Evolutionary conservation across 495 filamentous ascomycete species (phyloP), one percentile per base, ranked within the genome.

Genomic region (Penicillium paxilli): DNA sequence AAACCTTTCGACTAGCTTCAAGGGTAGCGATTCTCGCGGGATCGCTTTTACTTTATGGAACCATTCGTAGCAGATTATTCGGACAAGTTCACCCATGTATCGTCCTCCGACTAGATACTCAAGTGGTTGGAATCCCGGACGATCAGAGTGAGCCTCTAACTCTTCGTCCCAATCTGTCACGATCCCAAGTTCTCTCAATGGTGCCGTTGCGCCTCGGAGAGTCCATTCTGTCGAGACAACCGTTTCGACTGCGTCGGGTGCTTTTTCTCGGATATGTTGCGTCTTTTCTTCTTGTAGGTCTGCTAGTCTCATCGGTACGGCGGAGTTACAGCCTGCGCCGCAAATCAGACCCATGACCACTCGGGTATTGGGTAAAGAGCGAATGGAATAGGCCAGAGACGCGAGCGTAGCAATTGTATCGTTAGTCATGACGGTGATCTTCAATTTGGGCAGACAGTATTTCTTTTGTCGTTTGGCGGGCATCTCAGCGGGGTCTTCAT

Each of bases 181-280:
- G 19, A 89, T 66, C 3, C 75, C 70, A 14, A 84, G 73, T 24
- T 81, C 78, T 16, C 71, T 67, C 6, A 92, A 68, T 1, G 89
- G 84, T 5, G 73, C 73, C 3, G 80, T 75, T 4, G 87, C 79
- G 1, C 84, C 87, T 20, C 79, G 80, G 45, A 92, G 89, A 37
- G 84, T 87, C 87, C 86, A 90, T 68, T 92, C 89, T 0, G 89
- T 92, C 57, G 89, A 90, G 26, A 92, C 80, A 0, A 89, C 79
- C 1, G 90, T 81, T 28, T 82, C 71, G 17, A 78, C 65, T 1
- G 74, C 75, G 20, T 59, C 76, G 0, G 65, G 63, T 5, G 64
- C 47, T 53, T 68, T 64, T 44, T 67, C 62, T 21, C 47, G 52
- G 22, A 70, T 59, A 53, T 64, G 49, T 37, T 59, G 52, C 59